Conservation (phyloP, 1,284 basidiomycete species). For the Trametes hirsuta region DNA sequence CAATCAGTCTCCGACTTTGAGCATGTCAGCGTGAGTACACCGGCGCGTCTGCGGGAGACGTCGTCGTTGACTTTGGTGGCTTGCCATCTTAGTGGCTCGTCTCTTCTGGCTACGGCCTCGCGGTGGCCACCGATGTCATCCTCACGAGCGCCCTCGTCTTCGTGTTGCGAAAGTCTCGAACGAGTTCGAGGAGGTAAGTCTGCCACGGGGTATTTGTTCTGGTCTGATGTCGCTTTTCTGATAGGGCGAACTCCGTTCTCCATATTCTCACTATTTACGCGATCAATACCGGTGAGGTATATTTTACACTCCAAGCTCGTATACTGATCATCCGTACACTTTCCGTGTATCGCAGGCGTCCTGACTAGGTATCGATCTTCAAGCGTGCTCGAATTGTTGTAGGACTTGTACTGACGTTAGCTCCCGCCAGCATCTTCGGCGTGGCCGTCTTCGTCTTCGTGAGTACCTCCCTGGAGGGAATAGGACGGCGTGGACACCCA, state of each 20-base stretch:
- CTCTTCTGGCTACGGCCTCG: conserved; percentile 1
- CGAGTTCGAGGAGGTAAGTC: conserved; percentile 7
- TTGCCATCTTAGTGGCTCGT: conserved; percentile 5
- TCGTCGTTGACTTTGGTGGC: no score
- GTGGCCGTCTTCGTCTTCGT: conserved; percentile 3
- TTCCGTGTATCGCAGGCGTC: no score
- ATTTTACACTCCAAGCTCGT: no score
- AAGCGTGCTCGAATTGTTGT: background rate
- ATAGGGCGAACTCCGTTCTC: no score
- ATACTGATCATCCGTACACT: no score
- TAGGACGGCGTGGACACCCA: background rate
- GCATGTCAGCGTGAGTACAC: no score
- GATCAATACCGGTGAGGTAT: no score
- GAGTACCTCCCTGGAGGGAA: background rate
- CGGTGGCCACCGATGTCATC: background rate
- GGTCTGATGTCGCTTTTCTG: background rate
- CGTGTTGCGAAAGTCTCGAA: conserved; percentile 2
- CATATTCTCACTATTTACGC: no score
- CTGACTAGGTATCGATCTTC: background rate
- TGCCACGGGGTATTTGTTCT: background rate
- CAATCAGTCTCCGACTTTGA: no score
- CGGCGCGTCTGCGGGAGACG: no score
- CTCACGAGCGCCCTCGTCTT: conserved; percentile 1
- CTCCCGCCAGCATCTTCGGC: background rate
- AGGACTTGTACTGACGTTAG: background rate